Conservation (phyloP, 371 early-diverging fungal genomes). For the Actinomortierella ambigua region DNA sequence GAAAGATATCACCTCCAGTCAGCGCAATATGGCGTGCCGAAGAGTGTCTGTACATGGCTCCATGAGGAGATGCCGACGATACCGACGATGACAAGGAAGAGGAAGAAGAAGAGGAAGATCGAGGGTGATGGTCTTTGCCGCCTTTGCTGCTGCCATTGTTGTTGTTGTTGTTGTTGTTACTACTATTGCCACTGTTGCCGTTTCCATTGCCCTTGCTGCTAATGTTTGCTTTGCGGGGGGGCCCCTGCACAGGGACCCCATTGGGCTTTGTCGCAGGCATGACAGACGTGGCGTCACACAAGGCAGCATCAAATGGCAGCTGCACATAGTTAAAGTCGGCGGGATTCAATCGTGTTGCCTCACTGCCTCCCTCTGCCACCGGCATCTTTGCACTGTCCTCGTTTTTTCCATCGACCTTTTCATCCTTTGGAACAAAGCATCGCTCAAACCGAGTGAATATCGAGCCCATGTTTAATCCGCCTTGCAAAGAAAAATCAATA, state of each 20-base stretch:
- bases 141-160: background rate
- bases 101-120: background rate
- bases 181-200: conserved; percentile 5
- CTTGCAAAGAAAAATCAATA: no score
- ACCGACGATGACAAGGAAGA: conserved; percentile 14
- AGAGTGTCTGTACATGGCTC: background rate
- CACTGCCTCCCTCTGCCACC: no score
- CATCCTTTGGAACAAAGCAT: no score
- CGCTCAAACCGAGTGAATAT: conserved; percentile 28
- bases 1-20: background rate
- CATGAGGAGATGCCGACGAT: background rate
- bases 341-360: no score
- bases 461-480: conserved; percentile 15
- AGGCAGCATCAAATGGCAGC: no score
- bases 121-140: background rate
- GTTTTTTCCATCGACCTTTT: no score
- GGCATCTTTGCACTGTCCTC: no score
- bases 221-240: no score
- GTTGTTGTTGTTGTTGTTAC: conserved; percentile 5
- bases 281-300: no score
- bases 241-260: no score
- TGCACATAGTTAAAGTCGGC: no score
- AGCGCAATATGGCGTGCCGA: conserved; percentile 12
- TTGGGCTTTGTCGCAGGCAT: no score
- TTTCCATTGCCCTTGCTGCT: background rate